Evolutionary conservation across 2,329 filamentous ascomycete species (phyloP).

Genomic region (Phoma sp.): DNA sequence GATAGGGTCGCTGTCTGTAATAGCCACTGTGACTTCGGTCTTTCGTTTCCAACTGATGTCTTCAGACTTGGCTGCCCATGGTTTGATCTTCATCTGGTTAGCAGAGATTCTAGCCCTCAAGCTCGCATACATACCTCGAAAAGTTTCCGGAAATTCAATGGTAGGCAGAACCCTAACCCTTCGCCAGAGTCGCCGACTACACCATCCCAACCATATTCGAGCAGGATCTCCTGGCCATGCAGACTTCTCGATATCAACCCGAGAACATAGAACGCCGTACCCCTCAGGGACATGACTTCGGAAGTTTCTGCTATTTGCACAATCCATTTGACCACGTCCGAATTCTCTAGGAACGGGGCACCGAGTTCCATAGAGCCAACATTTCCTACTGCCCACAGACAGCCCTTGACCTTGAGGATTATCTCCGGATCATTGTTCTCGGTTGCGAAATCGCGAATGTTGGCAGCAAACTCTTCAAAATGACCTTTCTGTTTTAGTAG

Average conservation of each 20-base stretch:
- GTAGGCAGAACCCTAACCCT: constrained; percentile 87
- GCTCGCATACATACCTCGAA: constrained; percentile 67
- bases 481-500: constrained; percentile 92
- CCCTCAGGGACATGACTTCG: constrained; percentile 88
- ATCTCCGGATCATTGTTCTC: constrained; percentile 84
- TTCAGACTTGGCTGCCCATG: constrained; percentile 44
- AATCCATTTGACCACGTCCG: constrained; percentile 86
- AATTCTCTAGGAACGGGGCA: constrained; percentile 89
- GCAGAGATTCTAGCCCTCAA: constrained; percentile 2
- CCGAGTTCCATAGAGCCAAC: constrained; percentile 98
- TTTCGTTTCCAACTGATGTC: constrained; percentile 43
- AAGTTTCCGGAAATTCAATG: constrained; percentile 77
- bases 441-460: constrained; percentile 86
- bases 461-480: constrained; percentile 90
- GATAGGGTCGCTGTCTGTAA: constrained; percentile 66
- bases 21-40: constrained; percentile 61
- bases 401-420: constrained; percentile 93
- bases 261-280: constrained; percentile 95
- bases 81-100: constrained; percentile 46
- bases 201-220: constrained; percentile 91
- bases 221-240: constrained; percentile 89
- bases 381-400: constrained; percentile 96
- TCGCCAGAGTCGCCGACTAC: constrained; percentile 83
- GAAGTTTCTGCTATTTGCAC: constrained; percentile 87
- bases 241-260: constrained; percentile 90